phyloP scores from a whole-genome alignment of 495 filamentous ascomycete genomes.

The Rhizodiscina lignyota region DNA sequence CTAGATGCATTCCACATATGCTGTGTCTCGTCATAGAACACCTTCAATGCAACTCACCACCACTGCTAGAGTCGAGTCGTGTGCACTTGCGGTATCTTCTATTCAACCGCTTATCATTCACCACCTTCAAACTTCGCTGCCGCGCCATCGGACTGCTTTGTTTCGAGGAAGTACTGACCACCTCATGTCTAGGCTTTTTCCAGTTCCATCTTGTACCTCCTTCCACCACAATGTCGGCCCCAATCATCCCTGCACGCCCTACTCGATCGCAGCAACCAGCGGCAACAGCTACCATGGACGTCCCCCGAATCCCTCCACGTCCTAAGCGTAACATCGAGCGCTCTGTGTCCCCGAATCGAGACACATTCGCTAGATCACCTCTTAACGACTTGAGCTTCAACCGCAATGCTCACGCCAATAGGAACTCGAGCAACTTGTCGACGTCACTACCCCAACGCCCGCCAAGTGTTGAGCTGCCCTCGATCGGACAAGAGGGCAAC shows the following conservation, averaged over 20 bases:
- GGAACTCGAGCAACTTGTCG: slow-evolving; percentile 23
- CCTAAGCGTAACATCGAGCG: slow-evolving; percentile 52
- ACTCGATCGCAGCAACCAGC: slow-evolving; percentile 16
- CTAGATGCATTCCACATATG: too few relatives aligned
- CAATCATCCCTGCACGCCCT: slow-evolving; percentile 48
- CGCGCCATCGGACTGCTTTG: too few relatives aligned
- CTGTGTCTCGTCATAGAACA: too few relatives aligned
- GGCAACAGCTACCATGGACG: slow-evolving; percentile 17
- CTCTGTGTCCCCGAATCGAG: slow-evolving; percentile 58
- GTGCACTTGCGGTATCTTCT: too few relatives aligned
- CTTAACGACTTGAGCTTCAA: slow-evolving; percentile 50
- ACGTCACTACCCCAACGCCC: slow-evolving; percentile 28
- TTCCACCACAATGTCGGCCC: slow-evolving; percentile 40
- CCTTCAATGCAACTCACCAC: too few relatives aligned
- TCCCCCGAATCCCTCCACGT: slow-evolving; percentile 53
- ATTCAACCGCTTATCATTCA: too few relatives aligned
- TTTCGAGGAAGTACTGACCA: too few relatives aligned
- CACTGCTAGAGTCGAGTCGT: too few relatives aligned
- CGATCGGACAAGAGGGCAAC: slow-evolving; percentile 73
- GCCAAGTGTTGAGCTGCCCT: slow-evolving; percentile 65
- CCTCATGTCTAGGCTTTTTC: too few relatives aligned
- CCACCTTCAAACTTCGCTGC: too few relatives aligned
- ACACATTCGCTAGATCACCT: slow-evolving; percentile 71
- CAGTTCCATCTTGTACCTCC: too few relatives aligned
- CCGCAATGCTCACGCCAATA: slow-evolving; percentile 20